phyloP scores from a whole-genome alignment of 768 basidiomycete genomes.

The button mushroom (Agaricus bisporus) region DNA sequence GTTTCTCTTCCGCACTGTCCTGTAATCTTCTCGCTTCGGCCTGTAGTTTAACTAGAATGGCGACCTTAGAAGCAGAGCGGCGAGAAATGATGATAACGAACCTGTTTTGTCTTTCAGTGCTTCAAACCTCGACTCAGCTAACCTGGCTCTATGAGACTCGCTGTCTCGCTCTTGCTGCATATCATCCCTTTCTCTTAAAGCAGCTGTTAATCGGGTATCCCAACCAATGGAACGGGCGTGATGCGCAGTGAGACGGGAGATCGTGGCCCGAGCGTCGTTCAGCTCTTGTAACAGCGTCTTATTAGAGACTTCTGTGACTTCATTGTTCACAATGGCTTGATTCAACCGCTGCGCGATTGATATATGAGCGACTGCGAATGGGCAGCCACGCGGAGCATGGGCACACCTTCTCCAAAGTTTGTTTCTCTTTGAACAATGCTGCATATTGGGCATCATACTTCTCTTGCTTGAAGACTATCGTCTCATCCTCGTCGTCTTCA shows the following conservation, averaged over 20 bases:
- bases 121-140: slow-evolving; percentile 61
- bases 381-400: neutral
- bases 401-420: slow-evolving; percentile 52
- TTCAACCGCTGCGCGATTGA: slow-evolving; percentile 52
- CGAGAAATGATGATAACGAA: slow-evolving; percentile 22
- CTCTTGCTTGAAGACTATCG: slow-evolving; percentile 24
- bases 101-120: slow-evolving; percentile 65
- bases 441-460: slow-evolving; percentile 21
- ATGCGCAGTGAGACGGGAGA: slow-evolving; percentile 63
- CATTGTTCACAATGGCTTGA: slow-evolving; percentile 75
- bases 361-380: slow-evolving; percentile 1
- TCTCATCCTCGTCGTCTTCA: slow-evolving; percentile 17
- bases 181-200: slow-evolving; percentile 77
- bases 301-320: slow-evolving; percentile 75
- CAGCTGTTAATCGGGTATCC: slow-evolving; percentile 57
- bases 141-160: slow-evolving; percentile 57
- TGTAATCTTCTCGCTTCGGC: slow-evolving; percentile 59
- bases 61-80: neutral
- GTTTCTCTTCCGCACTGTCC: slow-evolving; percentile 54
- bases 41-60: slow-evolving; percentile 56
- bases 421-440: slow-evolving; percentile 50
- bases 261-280: slow-evolving; percentile 61
- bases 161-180: slow-evolving; percentile 76
- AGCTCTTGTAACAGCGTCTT: slow-evolving; percentile 70
- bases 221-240: slow-evolving; percentile 66